phyloP scores from a whole-genome alignment of 805 yeast genomes.

The Kodamaea laetipori region DNA sequence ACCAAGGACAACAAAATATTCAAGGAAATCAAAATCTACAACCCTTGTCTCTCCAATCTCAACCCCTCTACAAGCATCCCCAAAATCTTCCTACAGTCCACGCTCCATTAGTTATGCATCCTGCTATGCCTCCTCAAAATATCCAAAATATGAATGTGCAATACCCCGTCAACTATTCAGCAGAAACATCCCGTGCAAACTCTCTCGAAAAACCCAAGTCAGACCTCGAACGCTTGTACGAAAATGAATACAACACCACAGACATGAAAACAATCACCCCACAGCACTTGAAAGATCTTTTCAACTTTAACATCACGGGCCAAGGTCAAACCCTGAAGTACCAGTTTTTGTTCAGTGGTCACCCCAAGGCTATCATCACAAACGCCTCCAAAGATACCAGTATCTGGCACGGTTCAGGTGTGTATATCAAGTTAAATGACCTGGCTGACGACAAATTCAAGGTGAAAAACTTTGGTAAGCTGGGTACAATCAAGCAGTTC shows the following conservation, averaged over 20 bases:
- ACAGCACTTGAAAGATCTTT: conserved; percentile 22
- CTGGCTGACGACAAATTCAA: conserved; percentile 12
- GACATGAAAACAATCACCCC: conserved; percentile 21
- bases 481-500: conserved; percentile 17
- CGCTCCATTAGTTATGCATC: conserved; percentile 6
- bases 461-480: conserved; percentile 13
- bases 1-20: too few relatives aligned
- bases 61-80: conserved; percentile 1
- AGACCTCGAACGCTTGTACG: conserved; percentile 8
- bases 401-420: conserved; percentile 30
- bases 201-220: conserved; percentile 4
- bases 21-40: too few relatives aligned
- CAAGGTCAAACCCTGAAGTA: conserved; percentile 22
- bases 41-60: background rate
- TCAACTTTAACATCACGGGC: conserved; percentile 28
- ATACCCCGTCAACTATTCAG: conserved; percentile 4
- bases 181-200: conserved; percentile 1
- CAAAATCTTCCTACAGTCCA: conserved; percentile 1
- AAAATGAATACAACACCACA: conserved; percentile 1
- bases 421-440: conserved; percentile 20
- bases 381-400: conserved; percentile 21
- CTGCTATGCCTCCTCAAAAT: conserved; percentile 2
- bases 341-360: conserved; percentile 27
- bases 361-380: conserved; percentile 29
- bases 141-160: conserved; percentile 4